These are phyloP conservation scores for Epichloe elymi DNA, from an alignment of 2,329 filamentous ascomycete species.

Conservation along the genomic window DNA sequence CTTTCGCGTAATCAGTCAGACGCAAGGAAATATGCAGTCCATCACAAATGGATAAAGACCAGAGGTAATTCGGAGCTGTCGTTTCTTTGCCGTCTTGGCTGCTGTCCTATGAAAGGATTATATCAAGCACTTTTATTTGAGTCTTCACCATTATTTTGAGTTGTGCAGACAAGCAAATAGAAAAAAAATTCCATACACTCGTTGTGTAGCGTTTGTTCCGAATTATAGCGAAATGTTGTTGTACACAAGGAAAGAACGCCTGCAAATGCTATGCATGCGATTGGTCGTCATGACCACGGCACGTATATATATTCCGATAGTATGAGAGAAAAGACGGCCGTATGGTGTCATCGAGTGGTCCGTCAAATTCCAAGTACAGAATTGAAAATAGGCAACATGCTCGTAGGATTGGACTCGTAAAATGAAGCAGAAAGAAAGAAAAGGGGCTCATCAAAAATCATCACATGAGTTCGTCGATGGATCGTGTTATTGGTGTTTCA, in stretches of 20 bases:
- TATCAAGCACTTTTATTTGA: no score
- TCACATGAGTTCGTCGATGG: conserved; percentile 66
- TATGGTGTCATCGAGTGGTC: neutral
- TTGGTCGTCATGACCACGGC: neutral
- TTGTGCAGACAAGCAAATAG: neutral
- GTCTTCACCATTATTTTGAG: neutral
- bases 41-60: neutral
- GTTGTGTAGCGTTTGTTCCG: neutral
- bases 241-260: conserved; percentile 2
- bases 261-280: conserved; percentile 4
- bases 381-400: neutral
- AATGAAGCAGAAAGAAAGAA: neutral
- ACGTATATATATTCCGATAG: neutral
- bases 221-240: neutral
- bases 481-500: conserved; percentile 61
- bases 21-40: neutral
- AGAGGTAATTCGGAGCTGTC: neutral
- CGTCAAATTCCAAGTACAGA: neutral
- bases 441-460: neutral
- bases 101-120: no score
- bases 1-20: neutral
- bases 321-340: neutral
- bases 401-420: neutral
- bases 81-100: no score
- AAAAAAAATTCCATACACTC: neutral